phyloP scores from a whole-genome alignment of 352 stramenopile species.

The Thalassiosira exigua region DNA sequence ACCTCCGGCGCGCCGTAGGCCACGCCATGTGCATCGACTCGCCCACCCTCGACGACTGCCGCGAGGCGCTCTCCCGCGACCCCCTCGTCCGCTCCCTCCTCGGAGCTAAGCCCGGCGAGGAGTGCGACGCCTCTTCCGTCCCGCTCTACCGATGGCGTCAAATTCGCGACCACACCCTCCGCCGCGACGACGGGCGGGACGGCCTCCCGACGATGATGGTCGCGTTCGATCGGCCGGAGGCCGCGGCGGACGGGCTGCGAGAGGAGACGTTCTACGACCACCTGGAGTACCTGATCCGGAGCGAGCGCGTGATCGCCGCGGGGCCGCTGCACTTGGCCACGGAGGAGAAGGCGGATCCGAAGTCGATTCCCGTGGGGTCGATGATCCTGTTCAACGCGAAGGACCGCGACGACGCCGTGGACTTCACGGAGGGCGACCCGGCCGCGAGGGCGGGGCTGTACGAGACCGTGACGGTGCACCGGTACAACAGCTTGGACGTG shows the following conservation, averaged over 20 bases:
- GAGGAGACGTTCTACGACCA: slow-evolving; percentile 59
- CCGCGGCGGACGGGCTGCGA: slow-evolving; percentile 55
- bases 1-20: slow-evolving; percentile 73
- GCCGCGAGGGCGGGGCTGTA: slow-evolving; percentile 71
- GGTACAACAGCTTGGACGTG: slow-evolving; percentile 81
- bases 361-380: slow-evolving; percentile 67
- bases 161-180: slow-evolving; percentile 81
- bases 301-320: slow-evolving; percentile 69
- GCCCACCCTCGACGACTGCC: slow-evolving; percentile 63
- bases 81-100: slow-evolving; percentile 70
- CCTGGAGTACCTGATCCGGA: slow-evolving; percentile 80
- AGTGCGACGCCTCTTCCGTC: slow-evolving; percentile 63
- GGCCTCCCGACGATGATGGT: slow-evolving; percentile 73
- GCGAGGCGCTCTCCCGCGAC: slow-evolving; percentile 69
- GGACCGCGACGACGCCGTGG: slow-evolving; percentile 69
- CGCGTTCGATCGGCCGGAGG: slow-evolving; percentile 67
- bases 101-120: slow-evolving; percentile 28
- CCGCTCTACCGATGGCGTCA: slow-evolving; percentile 81
- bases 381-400: slow-evolving; percentile 83
- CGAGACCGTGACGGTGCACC: slow-evolving; percentile 73
- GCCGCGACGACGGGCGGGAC: slow-evolving; percentile 75
- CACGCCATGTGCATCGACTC: slow-evolving; percentile 81
- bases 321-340: slow-evolving; percentile 76
- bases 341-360: slow-evolving; percentile 75
- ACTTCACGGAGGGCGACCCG: slow-evolving; percentile 80